phyloP scores from a whole-genome alignment of 768 basidiomycete genomes.

The Amanita rimosa region DNA sequence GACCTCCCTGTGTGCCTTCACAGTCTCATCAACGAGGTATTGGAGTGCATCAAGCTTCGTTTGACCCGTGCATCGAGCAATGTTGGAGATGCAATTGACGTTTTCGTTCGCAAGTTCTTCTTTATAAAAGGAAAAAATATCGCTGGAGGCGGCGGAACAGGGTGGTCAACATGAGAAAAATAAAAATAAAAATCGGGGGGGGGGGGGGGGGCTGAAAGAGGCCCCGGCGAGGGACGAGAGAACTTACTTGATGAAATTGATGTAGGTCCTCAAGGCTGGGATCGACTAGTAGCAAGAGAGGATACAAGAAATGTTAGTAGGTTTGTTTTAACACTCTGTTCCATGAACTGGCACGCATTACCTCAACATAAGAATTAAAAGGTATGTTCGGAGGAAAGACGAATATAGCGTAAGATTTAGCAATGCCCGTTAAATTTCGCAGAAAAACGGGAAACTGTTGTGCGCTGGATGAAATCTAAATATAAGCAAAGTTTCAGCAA shows the following conservation, averaged over 20 bases:
- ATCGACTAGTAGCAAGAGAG: no score
- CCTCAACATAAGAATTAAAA: slow-evolving; percentile 5
- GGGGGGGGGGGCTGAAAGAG: no score
- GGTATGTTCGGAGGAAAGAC: background rate
- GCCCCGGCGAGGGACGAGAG: no score
- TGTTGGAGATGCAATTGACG: slow-evolving; percentile 3
- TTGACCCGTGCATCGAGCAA: background rate
- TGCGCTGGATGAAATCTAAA: background rate
- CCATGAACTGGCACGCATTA: no score
- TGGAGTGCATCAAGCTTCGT: background rate
- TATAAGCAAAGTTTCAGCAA: no score
- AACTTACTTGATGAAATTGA: slow-evolving; percentile 3
- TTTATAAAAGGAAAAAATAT: slow-evolving; percentile 5
- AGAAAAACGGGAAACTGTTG: background rate
- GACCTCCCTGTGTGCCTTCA: background rate
- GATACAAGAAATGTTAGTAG: no score
- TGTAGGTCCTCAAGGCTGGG: background rate
- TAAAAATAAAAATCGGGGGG: no score
- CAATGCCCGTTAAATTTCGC: background rate
- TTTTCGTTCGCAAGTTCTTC: background rate
- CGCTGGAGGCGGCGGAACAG: background rate
- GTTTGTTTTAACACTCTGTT: no score
- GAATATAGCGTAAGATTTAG: background rate
- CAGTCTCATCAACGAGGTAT: background rate
- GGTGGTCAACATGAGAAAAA: no score